These are phyloP conservation scores for Boletus patriciae DNA, from an alignment of 768 basidiomycete species.

Conservation along the genomic window DNA sequence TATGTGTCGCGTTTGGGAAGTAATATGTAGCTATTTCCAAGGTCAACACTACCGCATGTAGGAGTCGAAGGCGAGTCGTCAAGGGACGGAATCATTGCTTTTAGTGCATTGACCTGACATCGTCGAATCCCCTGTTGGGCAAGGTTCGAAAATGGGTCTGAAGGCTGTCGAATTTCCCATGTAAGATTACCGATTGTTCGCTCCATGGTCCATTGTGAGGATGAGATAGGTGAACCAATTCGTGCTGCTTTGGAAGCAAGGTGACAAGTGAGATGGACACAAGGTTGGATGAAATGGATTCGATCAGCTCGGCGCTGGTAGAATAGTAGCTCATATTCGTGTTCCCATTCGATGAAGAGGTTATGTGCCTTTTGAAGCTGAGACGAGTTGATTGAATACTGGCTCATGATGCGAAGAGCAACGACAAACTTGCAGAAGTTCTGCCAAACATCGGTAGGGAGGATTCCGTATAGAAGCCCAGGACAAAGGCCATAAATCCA, in stretches of 20 bases:
- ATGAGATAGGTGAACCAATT: background rate
- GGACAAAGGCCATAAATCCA: background rate
- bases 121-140: background rate
- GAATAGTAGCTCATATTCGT: background rate
- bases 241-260: background rate
- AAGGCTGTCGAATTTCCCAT: background rate
- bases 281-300: background rate
- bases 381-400: background rate
- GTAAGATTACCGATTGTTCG: background rate
- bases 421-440: conserved; percentile 7
- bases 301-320: background rate
- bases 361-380: background rate
- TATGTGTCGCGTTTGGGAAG: too few relatives aligned
- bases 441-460: background rate
- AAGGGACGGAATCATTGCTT: background rate
- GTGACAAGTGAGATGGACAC: background rate
- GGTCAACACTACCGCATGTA: too few relatives aligned
- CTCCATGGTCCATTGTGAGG: conserved; percentile 7
- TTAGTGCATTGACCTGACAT: background rate
- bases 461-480: background rate
- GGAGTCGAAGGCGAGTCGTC: too few relatives aligned
- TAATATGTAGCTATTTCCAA: too few relatives aligned
- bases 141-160: background rate
- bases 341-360: background rate
- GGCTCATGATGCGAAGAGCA: background rate